Conservation (phyloP, 2,329 filamentous ascomycete species). For the Sarocladium strictum region DNA sequence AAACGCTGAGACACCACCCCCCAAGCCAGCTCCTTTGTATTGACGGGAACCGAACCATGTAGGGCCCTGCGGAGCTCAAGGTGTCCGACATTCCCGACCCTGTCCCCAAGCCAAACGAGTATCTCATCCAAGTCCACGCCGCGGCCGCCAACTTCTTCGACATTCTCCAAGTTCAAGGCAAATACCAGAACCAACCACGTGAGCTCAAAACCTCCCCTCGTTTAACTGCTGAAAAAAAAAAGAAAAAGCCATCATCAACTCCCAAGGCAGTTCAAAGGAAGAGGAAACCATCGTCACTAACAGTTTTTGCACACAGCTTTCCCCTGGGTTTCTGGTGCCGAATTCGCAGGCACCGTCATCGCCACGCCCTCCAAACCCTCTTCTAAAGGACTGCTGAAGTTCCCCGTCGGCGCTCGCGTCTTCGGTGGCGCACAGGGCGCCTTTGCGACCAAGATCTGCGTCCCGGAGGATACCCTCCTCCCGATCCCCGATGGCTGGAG, state of each 20-base stretch:
- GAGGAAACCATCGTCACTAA: too few species aligned
- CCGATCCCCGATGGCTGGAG: conserved; percentile 77
- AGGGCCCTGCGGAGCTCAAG: conserved; percentile 75
- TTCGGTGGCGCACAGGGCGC: conserved; percentile 85
- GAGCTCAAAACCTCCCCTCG: too few species aligned
- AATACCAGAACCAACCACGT: conserved; percentile 88
- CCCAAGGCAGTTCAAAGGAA: too few species aligned
- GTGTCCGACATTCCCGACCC: conserved; percentile 73
- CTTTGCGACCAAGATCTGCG: conserved; percentile 71
- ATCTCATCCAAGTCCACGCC: conserved; percentile 81
- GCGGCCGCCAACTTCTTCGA: conserved; percentile 96
- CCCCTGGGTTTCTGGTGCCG: conserved; percentile 80
- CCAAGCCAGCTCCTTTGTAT: too few species aligned
- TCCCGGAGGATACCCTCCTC: conserved; percentile 60
- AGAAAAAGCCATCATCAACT: too few species aligned
- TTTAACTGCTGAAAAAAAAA: too few species aligned
- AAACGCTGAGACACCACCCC: conserved; percentile 1
- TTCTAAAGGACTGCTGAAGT: conserved; percentile 46
- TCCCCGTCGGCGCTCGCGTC: conserved; percentile 72
- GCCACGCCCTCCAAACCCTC: conserved; percentile 50
- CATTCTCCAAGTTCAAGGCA: conserved; percentile 87
- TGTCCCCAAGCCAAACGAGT: conserved; percentile 64
- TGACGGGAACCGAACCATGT: background rate
- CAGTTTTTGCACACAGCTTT: conserved; percentile 59
- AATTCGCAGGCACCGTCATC: conserved; percentile 77